Conservation (phyloP, 257 asterid species). For the Petunia secreta region DNA sequence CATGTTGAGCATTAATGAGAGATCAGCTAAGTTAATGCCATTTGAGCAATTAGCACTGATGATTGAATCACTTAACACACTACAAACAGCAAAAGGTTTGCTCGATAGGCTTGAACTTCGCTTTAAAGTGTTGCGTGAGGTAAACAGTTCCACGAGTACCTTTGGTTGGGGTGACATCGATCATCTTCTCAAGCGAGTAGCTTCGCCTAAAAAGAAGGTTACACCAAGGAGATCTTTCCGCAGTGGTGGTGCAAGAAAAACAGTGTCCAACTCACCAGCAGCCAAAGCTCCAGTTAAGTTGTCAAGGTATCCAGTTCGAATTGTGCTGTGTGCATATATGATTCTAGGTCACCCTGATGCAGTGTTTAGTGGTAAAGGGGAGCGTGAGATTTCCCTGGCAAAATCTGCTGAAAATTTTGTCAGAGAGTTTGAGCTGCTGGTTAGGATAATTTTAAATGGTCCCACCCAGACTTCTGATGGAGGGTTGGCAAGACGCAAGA, state of each 20-base stretch:
- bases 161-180: conserved; percentile 71
- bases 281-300: conserved; percentile 44
- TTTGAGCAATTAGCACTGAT: conserved; percentile 84
- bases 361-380: conserved; percentile 87
- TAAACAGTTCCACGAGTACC: conserved; percentile 41
- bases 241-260: conserved; percentile 41
- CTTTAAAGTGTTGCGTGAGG: conserved; percentile 47
- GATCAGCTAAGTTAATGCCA: conserved; percentile 73
- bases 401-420: conserved; percentile 76
- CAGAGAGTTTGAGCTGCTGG: conserved; percentile 76
- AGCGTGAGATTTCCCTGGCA: conserved; percentile 76
- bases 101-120: conserved; percentile 86
- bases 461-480: conserved; percentile 50
- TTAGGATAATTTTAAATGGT: conserved; percentile 64
- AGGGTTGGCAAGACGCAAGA: conserved; percentile 35
- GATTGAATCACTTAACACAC: conserved; percentile 68
- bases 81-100: conserved; percentile 65
- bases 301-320: conserved; percentile 83
- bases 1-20: conserved; percentile 64
- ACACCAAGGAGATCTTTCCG: conserved; percentile 54
- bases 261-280: conserved; percentile 35
- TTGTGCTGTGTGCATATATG: conserved; percentile 89
- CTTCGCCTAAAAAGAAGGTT: conserved; percentile 59
- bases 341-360: conserved; percentile 92
- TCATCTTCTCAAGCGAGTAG: conserved; percentile 93